Evolutionary conservation across 2,329 filamentous ascomycete genomes (phyloP), one percentile per base, ranked within the genome.

Genomic region (Hypoxylon sp.): DNA sequence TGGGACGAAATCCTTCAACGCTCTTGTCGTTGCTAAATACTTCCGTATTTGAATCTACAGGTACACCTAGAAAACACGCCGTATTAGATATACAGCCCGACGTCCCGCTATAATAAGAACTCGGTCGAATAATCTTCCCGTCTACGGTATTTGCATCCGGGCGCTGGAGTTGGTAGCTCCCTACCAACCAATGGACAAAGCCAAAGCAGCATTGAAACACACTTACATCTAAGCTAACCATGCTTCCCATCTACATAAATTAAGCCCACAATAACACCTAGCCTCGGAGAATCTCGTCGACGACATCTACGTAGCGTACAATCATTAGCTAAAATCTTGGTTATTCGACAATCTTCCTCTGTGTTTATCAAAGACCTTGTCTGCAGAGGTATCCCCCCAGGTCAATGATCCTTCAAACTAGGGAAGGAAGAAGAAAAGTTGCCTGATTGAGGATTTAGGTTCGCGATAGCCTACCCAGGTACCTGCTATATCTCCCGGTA

Each of bases 1-100:
- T 53, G 50, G 32, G 51, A 51, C 45, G 51, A 57, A 57, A 63
- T 63, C 60, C 60, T 63, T 63, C 52, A 9, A 34, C 50, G 38
- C 51, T 51, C 56, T 43, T 60, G 46, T 41, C 21, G 21, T 17
- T 52, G 48, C 59, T 34, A 5, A 17, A 13, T 30, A 32, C n/a
- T 45, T 56, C 38, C 21, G 7, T 56, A 32, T 56, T 56, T 23
- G 25, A 30, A 43, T n/a, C 6, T 38, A 30, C 28, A 30, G 28
- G 28, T 30, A 30, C 49, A 30, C 49, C 2, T 46, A 23, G n/a
- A 10, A 56, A 34, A 56, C 53, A 56, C 34, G 53, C 53, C 28
- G 21, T 13, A 11, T 11, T 48, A 41, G 19, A 19, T 48, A 34
- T 6, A 34, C 17, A 21, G 30, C 30, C 32, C 13, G 49, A 23